Evolutionary conservation across 1,139 yeast genomes (phyloP).

Genomic region (Suhomyces choctaworum): DNA sequence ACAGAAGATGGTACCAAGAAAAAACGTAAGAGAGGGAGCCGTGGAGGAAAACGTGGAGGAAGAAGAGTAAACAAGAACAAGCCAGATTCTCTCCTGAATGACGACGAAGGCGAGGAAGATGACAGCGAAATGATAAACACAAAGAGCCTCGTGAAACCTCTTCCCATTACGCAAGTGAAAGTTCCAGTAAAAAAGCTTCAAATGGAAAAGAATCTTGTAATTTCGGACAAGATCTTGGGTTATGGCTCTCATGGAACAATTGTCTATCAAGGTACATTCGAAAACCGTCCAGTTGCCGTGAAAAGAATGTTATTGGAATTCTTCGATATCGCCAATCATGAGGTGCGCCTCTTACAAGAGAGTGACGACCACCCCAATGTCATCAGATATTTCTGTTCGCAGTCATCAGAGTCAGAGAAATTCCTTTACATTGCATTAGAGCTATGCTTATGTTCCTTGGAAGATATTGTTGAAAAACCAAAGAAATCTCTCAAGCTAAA

Average conservation of each 20-base stretch:
- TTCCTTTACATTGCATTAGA: conserved; percentile 93
- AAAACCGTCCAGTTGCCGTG: conserved; percentile 91
- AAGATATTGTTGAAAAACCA: conserved; percentile 71
- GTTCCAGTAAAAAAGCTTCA: conserved; percentile 36
- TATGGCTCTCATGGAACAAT: conserved; percentile 98
- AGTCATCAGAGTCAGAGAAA: conserved; percentile 67
- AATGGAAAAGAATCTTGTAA: conserved; percentile 55
- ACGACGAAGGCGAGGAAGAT: conserved; percentile 15
- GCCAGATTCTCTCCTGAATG: conserved; percentile 18
- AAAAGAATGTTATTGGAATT: conserved; percentile 91
- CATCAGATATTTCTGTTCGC: conserved; percentile 87
- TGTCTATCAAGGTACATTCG: conserved; percentile 87
- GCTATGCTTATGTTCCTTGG: conserved; percentile 84
- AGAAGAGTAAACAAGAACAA: conserved; percentile 55
- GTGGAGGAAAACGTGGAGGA: conserved; percentile 69
- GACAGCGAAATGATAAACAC: conserved; percentile 27
- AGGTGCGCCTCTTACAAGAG: conserved; percentile 81
- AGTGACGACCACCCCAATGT: conserved; percentile 98
- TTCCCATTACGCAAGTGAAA: conserved; percentile 16
- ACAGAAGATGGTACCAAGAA: conserved; percentile 25
- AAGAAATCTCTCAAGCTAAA: conserved; percentile 22
- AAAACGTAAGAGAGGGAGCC: conserved; percentile 74
- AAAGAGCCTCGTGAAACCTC: conserved; percentile 30
- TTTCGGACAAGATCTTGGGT: conserved; percentile 77
- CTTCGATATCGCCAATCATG: conserved; percentile 94